These are phyloP conservation scores for Ilex asprella DNA, from an alignment of 257 asterid genomes.

Conservation along the genomic window DNA sequence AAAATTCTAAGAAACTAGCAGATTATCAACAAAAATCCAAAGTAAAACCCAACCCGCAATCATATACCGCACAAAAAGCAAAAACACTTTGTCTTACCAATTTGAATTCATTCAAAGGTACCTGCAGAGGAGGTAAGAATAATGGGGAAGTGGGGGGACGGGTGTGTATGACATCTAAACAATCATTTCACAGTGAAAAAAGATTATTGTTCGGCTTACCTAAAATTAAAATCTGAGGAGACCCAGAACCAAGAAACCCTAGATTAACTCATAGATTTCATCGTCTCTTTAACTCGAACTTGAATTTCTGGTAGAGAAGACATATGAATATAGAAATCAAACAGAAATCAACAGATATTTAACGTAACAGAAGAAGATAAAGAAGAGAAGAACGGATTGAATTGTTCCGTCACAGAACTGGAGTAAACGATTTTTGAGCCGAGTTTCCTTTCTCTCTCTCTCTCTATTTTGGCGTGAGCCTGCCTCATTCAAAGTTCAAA, in stretches of 20 bases:
- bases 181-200: neutral
- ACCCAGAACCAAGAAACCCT: conserved; percentile 6
- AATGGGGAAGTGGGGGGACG: neutral
- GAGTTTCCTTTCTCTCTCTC: conserved; percentile 15
- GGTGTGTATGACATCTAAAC: conserved; percentile 1
- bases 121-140: neutral
- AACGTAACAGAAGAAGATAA: neutral
- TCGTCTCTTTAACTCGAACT: conserved; percentile 15
- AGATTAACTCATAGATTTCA: conserved; percentile 22
- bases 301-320: conserved; percentile 2
- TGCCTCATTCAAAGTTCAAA: conserved; percentile 19
- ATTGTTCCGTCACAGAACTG: conserved; percentile 18
- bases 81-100: neutral
- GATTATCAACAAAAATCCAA: conserved; percentile 17
- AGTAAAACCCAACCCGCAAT: conserved; percentile 7
- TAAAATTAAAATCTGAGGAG: conserved; percentile 4
- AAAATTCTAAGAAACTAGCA: conserved; percentile 20
- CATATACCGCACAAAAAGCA: conserved; percentile 1
- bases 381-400: conserved; percentile 8
- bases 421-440: conserved; percentile 21
- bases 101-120: neutral
- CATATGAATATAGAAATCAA: neutral
- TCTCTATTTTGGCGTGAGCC: conserved; percentile 11
- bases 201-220: conserved; percentile 3
- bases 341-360: neutral